Conservation (phyloP, 1,284 basidiomycete genomes). For the Trametes pubescens region DNA sequence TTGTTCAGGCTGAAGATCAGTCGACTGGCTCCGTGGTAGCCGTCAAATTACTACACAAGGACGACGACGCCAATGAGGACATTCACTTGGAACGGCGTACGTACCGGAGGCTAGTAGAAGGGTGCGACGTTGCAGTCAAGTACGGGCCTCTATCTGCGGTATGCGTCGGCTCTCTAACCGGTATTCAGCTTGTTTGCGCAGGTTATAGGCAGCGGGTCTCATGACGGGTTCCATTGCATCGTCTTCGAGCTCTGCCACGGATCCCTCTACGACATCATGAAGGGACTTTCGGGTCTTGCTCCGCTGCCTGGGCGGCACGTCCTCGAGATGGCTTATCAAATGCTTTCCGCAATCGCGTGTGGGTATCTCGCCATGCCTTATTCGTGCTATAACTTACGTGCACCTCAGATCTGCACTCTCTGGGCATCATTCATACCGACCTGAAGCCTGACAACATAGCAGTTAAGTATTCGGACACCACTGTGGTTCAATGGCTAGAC, state of each 20-base stretch:
- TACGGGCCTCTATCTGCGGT: background rate
- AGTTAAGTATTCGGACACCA: background rate
- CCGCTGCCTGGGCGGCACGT: background rate
- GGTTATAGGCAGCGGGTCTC: background rate
- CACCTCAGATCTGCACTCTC: background rate
- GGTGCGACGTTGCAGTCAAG: background rate
- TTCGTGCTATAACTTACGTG: background rate
- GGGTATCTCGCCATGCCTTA: background rate
- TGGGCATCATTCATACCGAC: background rate
- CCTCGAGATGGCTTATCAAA: background rate
- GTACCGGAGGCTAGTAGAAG: background rate
- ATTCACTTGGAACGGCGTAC: background rate
- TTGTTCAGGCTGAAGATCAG: background rate
- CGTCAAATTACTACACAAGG: background rate
- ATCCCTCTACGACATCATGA: background rate
- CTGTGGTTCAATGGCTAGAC: background rate
- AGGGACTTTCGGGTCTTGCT: background rate
- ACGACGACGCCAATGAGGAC: background rate
- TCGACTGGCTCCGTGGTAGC: background rate
- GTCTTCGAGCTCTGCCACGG: background rate
- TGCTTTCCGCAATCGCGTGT: background rate
- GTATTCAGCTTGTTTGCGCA: background rate
- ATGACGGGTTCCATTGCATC: background rate
- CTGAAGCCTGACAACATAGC: background rate
- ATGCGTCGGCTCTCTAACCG: background rate